Evolutionary conservation across 805 yeast genomes (phyloP).

Genomic region (Metschnikowia kunwiensis): DNA sequence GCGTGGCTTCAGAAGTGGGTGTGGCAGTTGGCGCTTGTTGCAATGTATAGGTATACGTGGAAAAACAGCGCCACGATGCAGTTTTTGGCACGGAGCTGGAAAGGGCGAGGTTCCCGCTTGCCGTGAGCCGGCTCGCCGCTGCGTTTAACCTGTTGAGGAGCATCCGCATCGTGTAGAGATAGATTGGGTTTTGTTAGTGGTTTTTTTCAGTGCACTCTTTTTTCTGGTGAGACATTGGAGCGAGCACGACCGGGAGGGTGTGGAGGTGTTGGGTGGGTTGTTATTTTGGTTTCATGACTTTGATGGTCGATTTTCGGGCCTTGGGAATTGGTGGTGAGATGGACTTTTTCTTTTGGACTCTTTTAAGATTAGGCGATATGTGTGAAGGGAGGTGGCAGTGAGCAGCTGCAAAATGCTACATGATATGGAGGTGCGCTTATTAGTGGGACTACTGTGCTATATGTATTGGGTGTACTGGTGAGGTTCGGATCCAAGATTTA

Average conservation of each 20-base stretch:
- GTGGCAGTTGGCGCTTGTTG: slow-evolving; percentile 1
- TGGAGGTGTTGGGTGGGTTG: too few relatives aligned
- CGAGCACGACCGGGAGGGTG: slow-evolving; percentile 10
- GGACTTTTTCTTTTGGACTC: too few relatives aligned
- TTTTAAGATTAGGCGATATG: too few relatives aligned
- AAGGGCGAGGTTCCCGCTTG: neutral
- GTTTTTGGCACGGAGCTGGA: neutral
- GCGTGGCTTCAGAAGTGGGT: neutral
- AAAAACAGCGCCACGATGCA: slow-evolving; percentile 5
- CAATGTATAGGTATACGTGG: slow-evolving; percentile 1
- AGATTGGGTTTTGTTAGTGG: neutral
- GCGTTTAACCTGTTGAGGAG: slow-evolving; percentile 2
- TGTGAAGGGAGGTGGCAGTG: too few relatives aligned
- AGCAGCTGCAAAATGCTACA: too few relatives aligned
- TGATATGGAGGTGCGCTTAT: too few relatives aligned
- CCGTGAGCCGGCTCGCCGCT: slow-evolving; percentile 1
- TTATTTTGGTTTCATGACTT: too few relatives aligned
- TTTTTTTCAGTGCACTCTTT: neutral
- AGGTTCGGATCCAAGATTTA: too few relatives aligned
- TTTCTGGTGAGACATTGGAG: slow-evolving; percentile 6
- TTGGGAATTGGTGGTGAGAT: too few relatives aligned
- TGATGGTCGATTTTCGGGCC: too few relatives aligned
- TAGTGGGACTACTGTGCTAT: too few relatives aligned
- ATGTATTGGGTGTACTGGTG: too few relatives aligned
- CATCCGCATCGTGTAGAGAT: slow-evolving; percentile 1